Percentiles rank a stretch among this genome's conserved stretches.
These are phyloP conservation scores for Lasiosphaeria hispida DNA, from an alignment of 495 filamentous ascomycete species.

Conservation along the genomic window DNA sequence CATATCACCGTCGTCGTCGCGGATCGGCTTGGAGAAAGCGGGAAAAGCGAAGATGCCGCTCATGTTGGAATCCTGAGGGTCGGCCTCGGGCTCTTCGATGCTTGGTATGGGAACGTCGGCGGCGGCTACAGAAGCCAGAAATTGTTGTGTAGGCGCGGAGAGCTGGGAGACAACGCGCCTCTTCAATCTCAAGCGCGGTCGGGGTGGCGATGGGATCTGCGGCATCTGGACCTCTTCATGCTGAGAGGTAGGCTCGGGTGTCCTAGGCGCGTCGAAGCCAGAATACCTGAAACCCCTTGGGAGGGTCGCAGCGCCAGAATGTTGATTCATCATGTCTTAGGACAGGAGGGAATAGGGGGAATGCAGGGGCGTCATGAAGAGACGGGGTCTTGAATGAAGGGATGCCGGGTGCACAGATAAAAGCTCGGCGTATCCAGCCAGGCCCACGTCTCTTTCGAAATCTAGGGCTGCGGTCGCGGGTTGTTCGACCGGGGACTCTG, in stretches of 20 bases:
- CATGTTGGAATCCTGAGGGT: slow-evolving; percentile 37
- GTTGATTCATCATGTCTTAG: slow-evolving; percentile 40
- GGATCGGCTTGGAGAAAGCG: slow-evolving; percentile 24
- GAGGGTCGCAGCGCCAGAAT: slow-evolving; percentile 41
- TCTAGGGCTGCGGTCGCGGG: background rate
- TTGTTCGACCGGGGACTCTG: background rate
- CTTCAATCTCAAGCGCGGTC: slow-evolving; percentile 46
- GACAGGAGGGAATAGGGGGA: slow-evolving; percentile 10
- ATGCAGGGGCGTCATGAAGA: slow-evolving; percentile 31
- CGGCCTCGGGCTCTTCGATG: slow-evolving; percentile 43
- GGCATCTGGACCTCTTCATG: slow-evolving; percentile 35
- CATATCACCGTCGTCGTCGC: slow-evolving; percentile 32
- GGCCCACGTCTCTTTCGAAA: slow-evolving; percentile 5
- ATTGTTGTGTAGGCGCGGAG: slow-evolving; percentile 53
- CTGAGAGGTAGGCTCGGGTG: slow-evolving; percentile 41
- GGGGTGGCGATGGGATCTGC: slow-evolving; percentile 40
- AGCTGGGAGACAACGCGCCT: slow-evolving; percentile 46
- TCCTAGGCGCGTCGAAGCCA: slow-evolving; percentile 38
- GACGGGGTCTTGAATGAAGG: slow-evolving; percentile 5
- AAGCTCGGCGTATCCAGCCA: slow-evolving; percentile 8
- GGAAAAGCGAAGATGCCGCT: slow-evolving; percentile 23
- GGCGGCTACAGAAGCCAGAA: slow-evolving; percentile 55
- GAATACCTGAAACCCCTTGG: slow-evolving; percentile 41
- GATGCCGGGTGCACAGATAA: slow-evolving; percentile 13
- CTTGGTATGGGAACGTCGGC: slow-evolving; percentile 56